Conservation (phyloP, 257 asterid genomes). For the Misopates orontium region DNA sequence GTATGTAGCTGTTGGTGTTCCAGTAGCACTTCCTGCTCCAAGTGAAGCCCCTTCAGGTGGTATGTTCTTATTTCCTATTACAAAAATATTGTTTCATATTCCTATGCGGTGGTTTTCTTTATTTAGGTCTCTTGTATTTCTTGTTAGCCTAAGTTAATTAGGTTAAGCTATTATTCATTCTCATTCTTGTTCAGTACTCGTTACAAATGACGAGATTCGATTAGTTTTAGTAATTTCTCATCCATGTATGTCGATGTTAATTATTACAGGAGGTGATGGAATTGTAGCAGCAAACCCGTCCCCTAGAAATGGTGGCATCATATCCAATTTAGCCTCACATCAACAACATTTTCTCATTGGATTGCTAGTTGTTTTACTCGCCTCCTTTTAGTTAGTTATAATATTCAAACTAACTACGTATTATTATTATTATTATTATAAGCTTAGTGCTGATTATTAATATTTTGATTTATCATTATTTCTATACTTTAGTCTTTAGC, state of each 20-base stretch:
- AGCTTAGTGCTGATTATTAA: slow-evolving; percentile 16
- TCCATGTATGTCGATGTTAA: too few species aligned
- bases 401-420: background rate
- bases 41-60: slow-evolving; percentile 31
- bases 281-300: slow-evolving; percentile 21
- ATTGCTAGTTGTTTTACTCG: slow-evolving; percentile 29
- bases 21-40: slow-evolving; percentile 33
- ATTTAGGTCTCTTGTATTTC: too few species aligned
- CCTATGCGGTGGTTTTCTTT: too few species aligned
- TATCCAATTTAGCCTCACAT: slow-evolving; percentile 19
- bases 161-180: too few species aligned
- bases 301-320: slow-evolving; percentile 23
- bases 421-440: background rate
- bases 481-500: background rate
- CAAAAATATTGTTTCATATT: too few species aligned
- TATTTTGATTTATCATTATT: slow-evolving; percentile 29
- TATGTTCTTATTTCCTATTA: background rate
- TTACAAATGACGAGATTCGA: too few species aligned
- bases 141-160: too few species aligned
- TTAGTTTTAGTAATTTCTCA: background rate
- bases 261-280: slow-evolving; percentile 26
- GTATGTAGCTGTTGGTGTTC: slow-evolving; percentile 45
- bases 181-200: too few species aligned
- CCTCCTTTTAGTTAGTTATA: slow-evolving; percentile 24
- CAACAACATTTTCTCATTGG: slow-evolving; percentile 33